Percentiles rank a stretch among this genome's conserved stretches.
Conservation (phyloP, 345 rosid species). For the Lenwebbia sp. region DNA sequence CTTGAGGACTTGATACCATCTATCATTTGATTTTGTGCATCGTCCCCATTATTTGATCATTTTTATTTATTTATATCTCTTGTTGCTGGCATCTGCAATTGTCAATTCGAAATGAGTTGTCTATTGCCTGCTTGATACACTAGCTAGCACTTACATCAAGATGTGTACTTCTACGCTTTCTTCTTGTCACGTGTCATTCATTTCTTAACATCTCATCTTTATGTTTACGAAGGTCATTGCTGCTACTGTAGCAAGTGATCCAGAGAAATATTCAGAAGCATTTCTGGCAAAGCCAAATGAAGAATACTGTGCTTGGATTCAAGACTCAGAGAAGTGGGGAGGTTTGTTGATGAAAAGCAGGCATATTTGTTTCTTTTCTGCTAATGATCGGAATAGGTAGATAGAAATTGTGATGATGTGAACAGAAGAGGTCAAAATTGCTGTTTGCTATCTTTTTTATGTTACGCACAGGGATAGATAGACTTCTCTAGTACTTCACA, state of each 20-base stretch:
- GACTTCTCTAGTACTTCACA: neutral
- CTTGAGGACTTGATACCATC: neutral
- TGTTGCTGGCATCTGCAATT: neutral
- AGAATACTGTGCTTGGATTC: constrained; percentile 91
- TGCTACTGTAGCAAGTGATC: constrained; percentile 72
- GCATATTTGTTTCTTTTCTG: neutral
- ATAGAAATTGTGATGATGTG: neutral
- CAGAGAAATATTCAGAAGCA: constrained; percentile 68
- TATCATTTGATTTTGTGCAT: neutral
- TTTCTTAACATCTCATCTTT: neutral
- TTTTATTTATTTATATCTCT: neutral
- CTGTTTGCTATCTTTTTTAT: neutral
- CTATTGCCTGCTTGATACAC: neutral
- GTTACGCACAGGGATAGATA: neutral
- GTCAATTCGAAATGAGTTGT: neutral
- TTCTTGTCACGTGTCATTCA: neutral
- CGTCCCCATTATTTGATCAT: neutral
- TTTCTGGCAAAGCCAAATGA: constrained; percentile 73
- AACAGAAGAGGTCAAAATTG: neutral
- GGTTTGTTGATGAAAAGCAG: constrained; percentile 26
- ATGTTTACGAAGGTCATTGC: constrained; percentile 61
- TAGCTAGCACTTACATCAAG: neutral
- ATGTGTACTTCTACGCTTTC: neutral
- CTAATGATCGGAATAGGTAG: neutral
- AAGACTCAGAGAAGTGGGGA: constrained; percentile 92